Evolutionary conservation across 148 eudicot genomes (phyloP).

Genomic region (Persicaria tinctoria): DNA sequence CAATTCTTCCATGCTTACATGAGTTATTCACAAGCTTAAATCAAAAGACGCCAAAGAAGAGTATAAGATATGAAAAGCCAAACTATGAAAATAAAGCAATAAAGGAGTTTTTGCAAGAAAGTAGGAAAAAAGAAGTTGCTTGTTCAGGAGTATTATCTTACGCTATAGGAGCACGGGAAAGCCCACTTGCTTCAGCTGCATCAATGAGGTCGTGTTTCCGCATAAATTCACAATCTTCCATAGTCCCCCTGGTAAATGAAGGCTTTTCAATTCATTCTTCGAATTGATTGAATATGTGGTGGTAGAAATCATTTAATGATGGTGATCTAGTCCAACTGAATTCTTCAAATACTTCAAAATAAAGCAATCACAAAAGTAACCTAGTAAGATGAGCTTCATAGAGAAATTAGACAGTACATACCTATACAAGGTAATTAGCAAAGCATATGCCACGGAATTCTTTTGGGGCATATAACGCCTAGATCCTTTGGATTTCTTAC

Average conservation of each 20-base stretch:
- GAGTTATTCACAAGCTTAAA: background rate
- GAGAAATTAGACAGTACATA: slow-evolving; percentile 15
- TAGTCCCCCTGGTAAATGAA: slow-evolving; percentile 35
- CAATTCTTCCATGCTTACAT: background rate
- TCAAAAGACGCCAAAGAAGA: background rate
- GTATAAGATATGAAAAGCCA: background rate
- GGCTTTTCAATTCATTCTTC: background rate
- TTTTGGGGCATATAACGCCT: slow-evolving; percentile 74
- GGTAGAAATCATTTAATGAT: background rate
- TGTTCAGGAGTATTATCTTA: slow-evolving; percentile 24
- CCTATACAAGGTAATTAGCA: slow-evolving; percentile 76
- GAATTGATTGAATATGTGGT: slow-evolving; percentile 1
- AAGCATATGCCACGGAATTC: slow-evolving; percentile 84
- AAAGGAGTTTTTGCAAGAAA: background rate
- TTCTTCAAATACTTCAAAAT: background rate
- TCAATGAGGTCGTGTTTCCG: slow-evolving; percentile 77
- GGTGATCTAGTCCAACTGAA: background rate
- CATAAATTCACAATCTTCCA: slow-evolving; percentile 57
- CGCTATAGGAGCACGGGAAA: slow-evolving; percentile 76
- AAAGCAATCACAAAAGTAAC: background rate
- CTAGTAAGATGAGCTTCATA: background rate
- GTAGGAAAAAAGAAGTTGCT: background rate
- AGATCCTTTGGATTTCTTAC: slow-evolving; percentile 47
- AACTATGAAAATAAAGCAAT: background rate
- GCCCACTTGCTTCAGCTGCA: slow-evolving; percentile 97